Conservation (phyloP, 2,329 filamentous ascomycete species). For the Colletotrichum tabaci region DNA sequence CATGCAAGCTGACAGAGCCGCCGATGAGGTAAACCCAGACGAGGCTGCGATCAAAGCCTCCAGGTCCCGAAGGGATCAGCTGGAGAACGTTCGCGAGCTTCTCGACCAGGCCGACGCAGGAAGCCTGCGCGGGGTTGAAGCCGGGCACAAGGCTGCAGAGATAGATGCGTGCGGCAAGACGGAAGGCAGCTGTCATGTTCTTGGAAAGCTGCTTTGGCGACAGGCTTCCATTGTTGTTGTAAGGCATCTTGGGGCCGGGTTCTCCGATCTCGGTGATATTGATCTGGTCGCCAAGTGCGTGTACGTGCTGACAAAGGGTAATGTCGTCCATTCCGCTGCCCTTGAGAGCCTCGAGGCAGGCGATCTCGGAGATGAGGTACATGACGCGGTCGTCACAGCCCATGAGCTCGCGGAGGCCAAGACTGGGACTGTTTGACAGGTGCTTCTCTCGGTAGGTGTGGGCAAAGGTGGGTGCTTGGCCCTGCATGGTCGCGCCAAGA, state of each 20-base stretch:
- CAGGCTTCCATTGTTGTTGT: conserved; percentile 80
- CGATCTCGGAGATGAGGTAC: conserved; percentile 98
- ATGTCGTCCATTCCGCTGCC: conserved; percentile 86
- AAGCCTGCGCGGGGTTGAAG: conserved; percentile 81
- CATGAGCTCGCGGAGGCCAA: conserved; percentile 93
- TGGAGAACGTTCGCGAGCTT: conserved; percentile 84
- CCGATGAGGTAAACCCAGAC: conserved; percentile 95
- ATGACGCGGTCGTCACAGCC: conserved; percentile 97
- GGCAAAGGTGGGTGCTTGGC: conserved; percentile 87
- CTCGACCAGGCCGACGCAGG: conserved; percentile 82
- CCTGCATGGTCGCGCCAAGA: conserved; percentile 92
- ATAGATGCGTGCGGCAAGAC: conserved; percentile 93
- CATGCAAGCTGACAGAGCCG: conserved; percentile 81
- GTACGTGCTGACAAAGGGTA: conserved; percentile 89
- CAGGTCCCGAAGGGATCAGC: conserved; percentile 84
- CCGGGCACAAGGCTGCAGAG: conserved; percentile 96
- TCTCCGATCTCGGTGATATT: conserved; percentile 81
- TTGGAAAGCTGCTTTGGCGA: conserved; percentile 86
- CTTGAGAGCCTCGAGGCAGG: conserved; percentile 93
- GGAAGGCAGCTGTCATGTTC: conserved; percentile 93
- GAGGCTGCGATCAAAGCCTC: conserved; percentile 90
- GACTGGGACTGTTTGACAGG: conserved; percentile 75
- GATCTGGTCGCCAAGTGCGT: conserved; percentile 89
- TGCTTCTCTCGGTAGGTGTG: conserved; percentile 98
- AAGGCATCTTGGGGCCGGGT: conserved; percentile 71